A percentile compares a stretch with the other conserved stretches of the same genome.
phyloP scores from a whole-genome alignment of 306 rosid genomes.

The Medicago arabica region DNA sequence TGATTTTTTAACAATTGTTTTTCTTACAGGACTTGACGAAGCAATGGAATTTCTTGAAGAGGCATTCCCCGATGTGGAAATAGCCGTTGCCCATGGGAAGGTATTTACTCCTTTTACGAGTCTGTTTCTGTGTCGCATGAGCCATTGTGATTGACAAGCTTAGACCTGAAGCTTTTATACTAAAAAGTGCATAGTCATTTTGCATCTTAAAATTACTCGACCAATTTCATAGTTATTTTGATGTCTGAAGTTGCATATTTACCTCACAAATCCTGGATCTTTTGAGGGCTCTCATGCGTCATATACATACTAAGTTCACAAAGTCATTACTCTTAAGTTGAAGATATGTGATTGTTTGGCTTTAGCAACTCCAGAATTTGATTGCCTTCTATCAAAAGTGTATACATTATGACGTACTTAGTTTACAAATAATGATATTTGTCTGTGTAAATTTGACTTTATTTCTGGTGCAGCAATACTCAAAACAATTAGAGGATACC shows the following conservation, averaged over 20 bases:
- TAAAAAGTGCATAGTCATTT: neutral
- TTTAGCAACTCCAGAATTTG: slow-evolving; percentile 20
- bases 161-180: neutral
- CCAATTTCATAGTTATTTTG: neutral
- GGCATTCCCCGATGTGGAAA: slow-evolving; percentile 77
- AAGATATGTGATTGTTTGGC: slow-evolving; percentile 2
- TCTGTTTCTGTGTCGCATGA: slow-evolving; percentile 25
- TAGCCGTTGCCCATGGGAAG: slow-evolving; percentile 97
- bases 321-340: slow-evolving; percentile 20
- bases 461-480: slow-evolving; percentile 74
- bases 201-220: too few species aligned
- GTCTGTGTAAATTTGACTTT: slow-evolving; percentile 17
- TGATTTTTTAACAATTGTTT: slow-evolving; percentile 39
- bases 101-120: slow-evolving; percentile 52
- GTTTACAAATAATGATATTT: slow-evolving; percentile 39
- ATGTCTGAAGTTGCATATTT: neutral
- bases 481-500: slow-evolving; percentile 90
- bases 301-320: slow-evolving; percentile 1
- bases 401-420: neutral
- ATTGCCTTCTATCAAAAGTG: slow-evolving; percentile 11
- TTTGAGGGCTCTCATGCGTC: slow-evolving; percentile 23
- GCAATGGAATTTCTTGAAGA: slow-evolving; percentile 80
- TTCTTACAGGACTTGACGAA: slow-evolving; percentile 83
- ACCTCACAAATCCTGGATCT: too few species aligned
- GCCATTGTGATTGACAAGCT: slow-evolving; percentile 35